phyloP scores from a whole-genome alignment of 2,329 filamentous ascomycete species.

The Colletotrichum chlorophyti region DNA sequence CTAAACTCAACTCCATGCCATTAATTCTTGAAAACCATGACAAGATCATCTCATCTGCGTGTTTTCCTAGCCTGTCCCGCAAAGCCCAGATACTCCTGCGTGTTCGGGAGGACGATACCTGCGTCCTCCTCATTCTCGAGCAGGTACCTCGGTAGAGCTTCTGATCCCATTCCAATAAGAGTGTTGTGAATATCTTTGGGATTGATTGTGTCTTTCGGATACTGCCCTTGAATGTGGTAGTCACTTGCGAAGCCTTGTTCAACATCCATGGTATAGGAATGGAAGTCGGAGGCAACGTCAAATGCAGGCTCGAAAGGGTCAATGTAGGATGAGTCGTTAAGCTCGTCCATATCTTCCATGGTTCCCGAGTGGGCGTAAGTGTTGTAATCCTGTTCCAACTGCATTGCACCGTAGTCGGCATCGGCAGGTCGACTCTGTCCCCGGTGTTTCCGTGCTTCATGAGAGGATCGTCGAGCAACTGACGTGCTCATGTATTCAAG shows the following conservation, averaged over 20 bases:
- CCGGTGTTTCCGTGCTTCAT: not conserved
- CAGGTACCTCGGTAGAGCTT: conserved; percentile 17
- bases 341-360: conserved; percentile 19
- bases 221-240: conserved; percentile 15
- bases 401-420: conserved; percentile 6
- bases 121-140: conserved; percentile 18
- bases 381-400: conserved; percentile 12
- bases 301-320: conserved; percentile 24
- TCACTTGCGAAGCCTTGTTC: conserved; percentile 15
- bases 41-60: not conserved
- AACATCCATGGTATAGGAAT: conserved; percentile 26
- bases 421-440: not conserved
- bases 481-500: not conserved
- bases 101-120: conserved; percentile 20
- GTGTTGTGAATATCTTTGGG: conserved; percentile 26
- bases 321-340: conserved; percentile 10
- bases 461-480: not conserved
- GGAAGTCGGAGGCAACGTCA: conserved; percentile 23
- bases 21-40: not conserved
- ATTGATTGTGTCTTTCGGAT: conserved; percentile 21
- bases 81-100: conserved; percentile 22
- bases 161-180: conserved; percentile 18
- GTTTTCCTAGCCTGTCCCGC: conserved; percentile 1
- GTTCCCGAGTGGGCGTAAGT: conserved; percentile 9
- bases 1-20: not conserved